phyloP scores from a whole-genome alignment of 2,329 filamentous ascomycete genomes.

The Aspergillus japonicus region DNA sequence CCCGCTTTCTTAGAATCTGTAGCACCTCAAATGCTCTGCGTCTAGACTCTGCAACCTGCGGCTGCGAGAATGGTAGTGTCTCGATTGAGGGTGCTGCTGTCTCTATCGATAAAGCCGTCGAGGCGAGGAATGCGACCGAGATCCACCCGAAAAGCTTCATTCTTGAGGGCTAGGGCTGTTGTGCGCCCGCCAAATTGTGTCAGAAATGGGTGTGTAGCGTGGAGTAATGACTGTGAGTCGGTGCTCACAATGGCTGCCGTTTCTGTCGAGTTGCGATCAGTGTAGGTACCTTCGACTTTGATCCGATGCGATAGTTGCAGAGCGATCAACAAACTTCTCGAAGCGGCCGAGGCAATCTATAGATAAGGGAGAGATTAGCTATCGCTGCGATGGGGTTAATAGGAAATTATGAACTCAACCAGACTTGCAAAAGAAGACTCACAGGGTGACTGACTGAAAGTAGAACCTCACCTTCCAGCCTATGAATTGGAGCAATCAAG shows the following conservation, averaged over 20 bases:
- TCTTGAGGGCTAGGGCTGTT: constrained; percentile 20
- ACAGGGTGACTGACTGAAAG: not conserved
- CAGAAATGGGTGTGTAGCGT: not conserved
- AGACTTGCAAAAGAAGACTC: not conserved
- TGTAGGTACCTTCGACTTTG: not conserved
- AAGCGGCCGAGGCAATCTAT: constrained; percentile 20
- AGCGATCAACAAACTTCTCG: constrained; percentile 37
- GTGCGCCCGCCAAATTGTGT: constrained; percentile 11
- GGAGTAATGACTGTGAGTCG: not conserved
- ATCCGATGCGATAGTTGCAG: constrained; percentile 5
- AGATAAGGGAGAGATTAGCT: constrained; percentile 5
- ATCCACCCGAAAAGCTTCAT: constrained; percentile 37
- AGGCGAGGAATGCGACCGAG: constrained; percentile 31
- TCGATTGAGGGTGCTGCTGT: constrained; percentile 25
- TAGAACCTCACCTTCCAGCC: not conserved
- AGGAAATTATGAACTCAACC: not conserved
- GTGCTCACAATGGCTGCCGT: not conserved
- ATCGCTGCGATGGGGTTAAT: not conserved
- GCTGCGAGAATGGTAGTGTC: constrained; percentile 30
- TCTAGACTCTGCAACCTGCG: constrained; percentile 22
- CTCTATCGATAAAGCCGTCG: constrained; percentile 30
- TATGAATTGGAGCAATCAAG: constrained; percentile 3
- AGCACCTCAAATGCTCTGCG: constrained; percentile 32
- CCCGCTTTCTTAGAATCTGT: constrained; percentile 30
- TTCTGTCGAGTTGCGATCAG: not conserved